Conservation (phyloP, 495 filamentous ascomycete species). For the Choiromyces venosus region DNA sequence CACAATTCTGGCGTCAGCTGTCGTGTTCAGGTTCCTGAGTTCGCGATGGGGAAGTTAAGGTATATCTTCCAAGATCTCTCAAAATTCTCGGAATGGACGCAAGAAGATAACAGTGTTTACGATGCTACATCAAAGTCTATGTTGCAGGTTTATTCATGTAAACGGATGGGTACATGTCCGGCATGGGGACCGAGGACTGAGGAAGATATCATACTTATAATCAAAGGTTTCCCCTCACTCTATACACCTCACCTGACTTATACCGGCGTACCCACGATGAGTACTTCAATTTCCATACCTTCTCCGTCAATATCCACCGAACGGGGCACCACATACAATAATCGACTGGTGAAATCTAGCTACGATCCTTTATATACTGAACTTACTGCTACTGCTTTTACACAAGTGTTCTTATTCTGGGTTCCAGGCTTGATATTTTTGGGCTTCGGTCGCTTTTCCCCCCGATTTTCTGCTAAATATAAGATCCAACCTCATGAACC, state of each 20-base stretch:
- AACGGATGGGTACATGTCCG: neutral
- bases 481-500: constrained; percentile 54
- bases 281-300: neutral
- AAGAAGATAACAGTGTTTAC: neutral
- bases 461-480: constrained; percentile 50
- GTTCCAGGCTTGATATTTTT: constrained; percentile 48
- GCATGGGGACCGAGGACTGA: too few species aligned
- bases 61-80: neutral
- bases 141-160: neutral
- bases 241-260: neutral
- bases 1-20: neutral
- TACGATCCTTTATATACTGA: constrained; percentile 45
- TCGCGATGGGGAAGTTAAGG: neutral
- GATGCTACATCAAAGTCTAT: neutral
- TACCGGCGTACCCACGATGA: too few species aligned
- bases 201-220: neutral
- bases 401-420: constrained; percentile 53
- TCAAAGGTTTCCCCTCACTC: neutral
- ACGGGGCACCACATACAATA: neutral
- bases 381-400: constrained; percentile 47
- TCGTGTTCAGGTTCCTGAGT: neutral
- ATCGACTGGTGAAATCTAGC: constrained; percentile 6
- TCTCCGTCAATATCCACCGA: neutral
- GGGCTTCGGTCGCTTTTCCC: constrained; percentile 46
- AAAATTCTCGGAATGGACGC: neutral